Conservation (phyloP, 2,329 filamentous ascomycete genomes). For the Colletotrichum falcatum region DNA sequence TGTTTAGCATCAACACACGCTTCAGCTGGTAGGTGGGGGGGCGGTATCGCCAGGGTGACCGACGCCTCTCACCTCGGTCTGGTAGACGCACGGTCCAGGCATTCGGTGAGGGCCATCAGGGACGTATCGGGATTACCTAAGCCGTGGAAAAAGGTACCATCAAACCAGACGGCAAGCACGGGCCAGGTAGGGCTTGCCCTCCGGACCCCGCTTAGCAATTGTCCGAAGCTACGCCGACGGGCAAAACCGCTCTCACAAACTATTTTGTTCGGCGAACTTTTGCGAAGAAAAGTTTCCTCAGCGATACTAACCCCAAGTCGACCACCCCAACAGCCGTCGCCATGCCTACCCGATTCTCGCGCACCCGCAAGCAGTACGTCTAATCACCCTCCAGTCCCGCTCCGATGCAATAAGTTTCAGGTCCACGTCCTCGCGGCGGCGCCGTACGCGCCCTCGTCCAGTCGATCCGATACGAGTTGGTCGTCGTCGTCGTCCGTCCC, state of each 20-base stretch:
- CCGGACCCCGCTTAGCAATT: constrained; percentile 52
- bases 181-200: constrained; percentile 57
- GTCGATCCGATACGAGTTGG: constrained; percentile 25
- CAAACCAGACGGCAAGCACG: not conserved
- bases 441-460: not conserved
- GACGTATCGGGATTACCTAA: not conserved
- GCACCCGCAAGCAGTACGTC: constrained; percentile 83
- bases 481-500: constrained; percentile 24
- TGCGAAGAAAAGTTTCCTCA: constrained; percentile 50
- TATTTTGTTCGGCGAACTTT: constrained; percentile 43
- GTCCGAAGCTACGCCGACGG: constrained; percentile 48
- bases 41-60: constrained; percentile 5
- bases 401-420: constrained; percentile 14
- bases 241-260: constrained; percentile 55
- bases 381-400: constrained; percentile 33
- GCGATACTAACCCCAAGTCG: constrained; percentile 53
- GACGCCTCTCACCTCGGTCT: not conserved
- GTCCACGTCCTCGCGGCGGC: constrained; percentile 32
- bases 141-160: fast-evolving
- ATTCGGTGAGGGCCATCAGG: not conserved
- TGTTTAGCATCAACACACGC: not conserved
- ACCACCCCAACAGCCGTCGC: constrained; percentile 39
- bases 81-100: not conserved
- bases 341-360: constrained; percentile 76
- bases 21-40: not conserved